phyloP scores from a whole-genome alignment of 2,329 filamentous ascomycete species.

The Pyricularia pennisetigena region DNA sequence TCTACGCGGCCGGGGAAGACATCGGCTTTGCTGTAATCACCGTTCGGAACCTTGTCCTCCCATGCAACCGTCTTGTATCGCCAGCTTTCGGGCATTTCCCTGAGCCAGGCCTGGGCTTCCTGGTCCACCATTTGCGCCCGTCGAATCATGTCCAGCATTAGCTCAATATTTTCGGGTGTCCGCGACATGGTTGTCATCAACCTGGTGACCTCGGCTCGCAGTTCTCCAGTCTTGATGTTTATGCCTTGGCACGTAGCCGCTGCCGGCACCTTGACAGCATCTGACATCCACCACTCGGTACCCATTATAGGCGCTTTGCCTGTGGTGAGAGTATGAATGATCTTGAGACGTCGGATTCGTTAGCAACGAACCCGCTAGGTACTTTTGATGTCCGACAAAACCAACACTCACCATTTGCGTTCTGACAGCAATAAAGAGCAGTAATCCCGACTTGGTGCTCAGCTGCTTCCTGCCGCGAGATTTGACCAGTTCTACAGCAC shows the following conservation, averaged over 20 bases:
- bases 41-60: slow-evolving; percentile 43
- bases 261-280: slow-evolving; percentile 37
- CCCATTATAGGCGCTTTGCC: slow-evolving; percentile 43
- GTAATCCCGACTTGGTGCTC: slow-evolving; percentile 39
- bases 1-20: slow-evolving; percentile 53
- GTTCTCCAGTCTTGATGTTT: slow-evolving; percentile 42
- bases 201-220: slow-evolving; percentile 43
- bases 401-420: slow-evolving; percentile 42
- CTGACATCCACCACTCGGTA: slow-evolving; percentile 48
- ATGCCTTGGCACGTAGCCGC: slow-evolving; percentile 40
- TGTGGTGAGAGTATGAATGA: slow-evolving; percentile 45
- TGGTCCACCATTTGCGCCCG: slow-evolving; percentile 41
- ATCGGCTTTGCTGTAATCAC: slow-evolving; percentile 41
- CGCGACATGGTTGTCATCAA: slow-evolving; percentile 35
- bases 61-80: slow-evolving; percentile 43
- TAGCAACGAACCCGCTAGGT: background rate
- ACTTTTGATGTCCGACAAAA: background rate
- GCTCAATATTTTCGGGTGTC: slow-evolving; percentile 37
- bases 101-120: slow-evolving; percentile 41
- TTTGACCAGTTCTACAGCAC: slow-evolving; percentile 51
- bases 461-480: slow-evolving; percentile 46
- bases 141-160: slow-evolving; percentile 40
- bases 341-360: slow-evolving; percentile 21
- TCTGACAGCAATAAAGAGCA: slow-evolving; percentile 49
- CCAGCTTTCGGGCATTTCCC: slow-evolving; percentile 38